A percentile compares a stretch with the other conserved stretches of the same genome.
These are phyloP conservation scores for Aspergillus conjunctus DNA, from an alignment of 495 filamentous ascomycete genomes.

Conservation along the genomic window DNA sequence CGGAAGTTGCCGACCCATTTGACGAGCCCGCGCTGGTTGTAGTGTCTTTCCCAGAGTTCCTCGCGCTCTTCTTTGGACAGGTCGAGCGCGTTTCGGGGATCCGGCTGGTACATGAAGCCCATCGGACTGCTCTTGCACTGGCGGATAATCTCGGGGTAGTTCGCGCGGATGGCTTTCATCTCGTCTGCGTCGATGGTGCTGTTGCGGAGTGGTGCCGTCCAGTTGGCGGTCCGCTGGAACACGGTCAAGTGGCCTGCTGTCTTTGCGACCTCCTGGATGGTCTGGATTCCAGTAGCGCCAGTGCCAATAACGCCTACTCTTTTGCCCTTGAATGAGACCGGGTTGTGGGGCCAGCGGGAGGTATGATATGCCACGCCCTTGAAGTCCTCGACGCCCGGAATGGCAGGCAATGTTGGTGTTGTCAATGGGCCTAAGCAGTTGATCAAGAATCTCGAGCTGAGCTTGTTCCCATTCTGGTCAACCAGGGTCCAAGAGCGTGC, in stretches of 20 bases:
- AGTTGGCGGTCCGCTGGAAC: neutral
- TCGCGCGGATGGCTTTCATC: neutral
- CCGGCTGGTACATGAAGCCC: neutral
- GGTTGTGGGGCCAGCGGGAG: constrained; percentile 53
- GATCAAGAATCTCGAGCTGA: constrained; percentile 43
- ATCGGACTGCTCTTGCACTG: neutral
- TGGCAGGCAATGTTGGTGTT: constrained; percentile 38
- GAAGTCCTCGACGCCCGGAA: constrained; percentile 36
- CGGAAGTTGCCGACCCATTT: neutral
- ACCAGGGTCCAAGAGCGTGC: constrained; percentile 43
- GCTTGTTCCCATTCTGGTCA: constrained; percentile 45
- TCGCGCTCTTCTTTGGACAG: neutral
- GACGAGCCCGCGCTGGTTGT: neutral
- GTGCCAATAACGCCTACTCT: constrained; percentile 56
- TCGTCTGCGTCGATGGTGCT: neutral
- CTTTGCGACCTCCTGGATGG: constrained; percentile 35
- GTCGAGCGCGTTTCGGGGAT: neutral
- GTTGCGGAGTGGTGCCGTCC: neutral
- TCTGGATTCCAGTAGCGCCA: constrained; percentile 62
- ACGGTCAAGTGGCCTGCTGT: neutral
- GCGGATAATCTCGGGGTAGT: neutral
- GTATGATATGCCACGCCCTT: constrained; percentile 53
- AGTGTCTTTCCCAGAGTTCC: neutral
- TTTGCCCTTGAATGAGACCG: constrained; percentile 47
- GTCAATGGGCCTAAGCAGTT: constrained; percentile 34